Evolutionary conservation across 345 rosid genomes (phyloP), one percentile per base, ranked within the genome.

Genomic region (Raphanus raphanistrum): DNA sequence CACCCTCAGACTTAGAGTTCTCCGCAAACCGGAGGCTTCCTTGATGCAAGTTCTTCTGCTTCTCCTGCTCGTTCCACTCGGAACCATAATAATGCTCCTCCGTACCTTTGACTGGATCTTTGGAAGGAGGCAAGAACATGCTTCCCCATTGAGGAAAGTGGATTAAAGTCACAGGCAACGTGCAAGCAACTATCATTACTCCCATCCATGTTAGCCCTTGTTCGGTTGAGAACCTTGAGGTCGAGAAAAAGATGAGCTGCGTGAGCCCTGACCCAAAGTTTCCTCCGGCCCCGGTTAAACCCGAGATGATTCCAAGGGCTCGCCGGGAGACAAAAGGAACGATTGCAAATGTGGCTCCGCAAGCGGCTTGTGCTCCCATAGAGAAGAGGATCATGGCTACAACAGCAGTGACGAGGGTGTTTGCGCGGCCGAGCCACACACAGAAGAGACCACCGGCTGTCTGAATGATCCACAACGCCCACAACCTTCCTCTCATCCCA

Each of bases 81-180:
- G 74, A 67, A 32, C 28, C 86, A 64, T 87, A 89, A 63, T 87
- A 89, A 3, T 79, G 79, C 71, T 85, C 93, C 32, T 79, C 93
- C 4, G 77, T 83, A 6, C 82, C 75, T 72, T 76, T 86, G 52
- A 82, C 85, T 2, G 43, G 64, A 48, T 86, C 83, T 69, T 66
- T 81, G 1, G 84, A 70, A 0, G 90, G 84, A 16, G 85, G 80
- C 15, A 86, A 80, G 3, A 89, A 84, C 90, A 89, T 89, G 74
- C 90, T 86, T 21, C 88, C 87, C 91, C 93, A 87, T 25, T 89
- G 88, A 2, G 87, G 89, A 54, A 87, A 87, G 75, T 87, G 88
- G 33, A 89, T 70, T 1, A 80, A 43, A 0, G 82, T n/a, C 60
- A 85, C 85, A 4, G 86, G 87, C 26, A 86, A 63, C 16, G 90